Percentiles rank a stretch among this genome's conserved stretches.
Evolutionary conservation across 768 basidiomycete species (phyloP).

Genomic region (Russula emetica): DNA sequence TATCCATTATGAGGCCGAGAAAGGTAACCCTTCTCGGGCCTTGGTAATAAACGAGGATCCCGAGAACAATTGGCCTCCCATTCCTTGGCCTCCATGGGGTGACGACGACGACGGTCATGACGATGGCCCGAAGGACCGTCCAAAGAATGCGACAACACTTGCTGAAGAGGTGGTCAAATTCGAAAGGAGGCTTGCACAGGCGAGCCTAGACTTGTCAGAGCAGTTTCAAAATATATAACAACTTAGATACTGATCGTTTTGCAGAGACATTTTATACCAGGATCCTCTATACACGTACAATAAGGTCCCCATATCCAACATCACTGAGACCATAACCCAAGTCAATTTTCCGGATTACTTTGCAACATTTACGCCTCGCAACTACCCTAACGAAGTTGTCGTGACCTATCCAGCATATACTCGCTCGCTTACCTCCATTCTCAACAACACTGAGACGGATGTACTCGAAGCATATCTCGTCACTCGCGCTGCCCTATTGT

Average conservation of each 20-base stretch:
- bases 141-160: slow-evolving; percentile 54
- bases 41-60: slow-evolving; percentile 37
- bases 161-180: slow-evolving; percentile 71
- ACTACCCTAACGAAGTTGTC: slow-evolving; percentile 71
- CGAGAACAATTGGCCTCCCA: slow-evolving; percentile 63
- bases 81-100: slow-evolving; percentile 85
- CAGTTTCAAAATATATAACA: background rate
- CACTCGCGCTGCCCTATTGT: slow-evolving; percentile 61
- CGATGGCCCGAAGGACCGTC: slow-evolving; percentile 44
- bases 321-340: slow-evolving; percentile 65
- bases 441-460: slow-evolving; percentile 61
- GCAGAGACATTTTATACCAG: slow-evolving; percentile 62
- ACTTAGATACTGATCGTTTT: slow-evolving; percentile 13
- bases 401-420: slow-evolving; percentile 80
- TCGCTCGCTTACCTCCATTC: slow-evolving; percentile 57
- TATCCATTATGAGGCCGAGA: slow-evolving; percentile 48
- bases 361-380: slow-evolving; percentile 73
- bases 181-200: slow-evolving; percentile 71
- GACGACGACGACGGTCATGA: slow-evolving; percentile 43
- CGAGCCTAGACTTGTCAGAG: slow-evolving; percentile 72
- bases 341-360: slow-evolving; percentile 85
- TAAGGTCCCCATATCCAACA: slow-evolving; percentile 63
- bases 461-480: slow-evolving; percentile 86
- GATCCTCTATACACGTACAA: slow-evolving; percentile 91
- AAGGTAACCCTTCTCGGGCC: slow-evolving; percentile 27